A percentile compares a stretch with the other conserved stretches of the same genome.
Evolutionary conservation across 1,284 basidiomycete genomes (phyloP).

Genomic region (Cutaneotrichosporon mucoides): DNA sequence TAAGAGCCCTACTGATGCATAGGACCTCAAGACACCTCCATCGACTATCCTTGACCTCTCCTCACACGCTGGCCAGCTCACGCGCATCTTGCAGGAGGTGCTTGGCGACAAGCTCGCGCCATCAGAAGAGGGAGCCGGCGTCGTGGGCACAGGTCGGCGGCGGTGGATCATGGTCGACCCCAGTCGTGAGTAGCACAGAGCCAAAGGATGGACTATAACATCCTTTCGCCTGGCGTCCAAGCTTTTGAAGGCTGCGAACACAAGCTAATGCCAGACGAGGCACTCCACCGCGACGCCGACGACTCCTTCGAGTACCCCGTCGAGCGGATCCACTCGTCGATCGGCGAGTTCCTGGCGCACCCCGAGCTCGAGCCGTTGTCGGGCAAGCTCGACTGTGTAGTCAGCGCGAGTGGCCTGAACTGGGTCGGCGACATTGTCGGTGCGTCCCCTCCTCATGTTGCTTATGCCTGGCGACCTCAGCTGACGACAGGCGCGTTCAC

Average conservation of each 20-base stretch:
- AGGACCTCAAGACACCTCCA: constrained; percentile 91
- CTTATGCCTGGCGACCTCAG: neutral
- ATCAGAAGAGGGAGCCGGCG: constrained; percentile 9
- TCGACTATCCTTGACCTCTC: constrained; percentile 79
- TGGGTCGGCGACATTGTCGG: constrained; percentile 99
- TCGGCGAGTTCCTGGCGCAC: constrained; percentile 32
- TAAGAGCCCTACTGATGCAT: constrained; percentile 6
- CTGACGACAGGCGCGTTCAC: constrained; percentile 67
- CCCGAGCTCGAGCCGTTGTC: constrained; percentile 50
- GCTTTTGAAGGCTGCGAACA: no score
- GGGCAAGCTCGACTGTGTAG: constrained; percentile 83
- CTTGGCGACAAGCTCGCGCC: constrained; percentile 66
- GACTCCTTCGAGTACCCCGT: constrained; percentile 24
- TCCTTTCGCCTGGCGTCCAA: no score
- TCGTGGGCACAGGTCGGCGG: constrained; percentile 17
- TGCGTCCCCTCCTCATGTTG: no score
- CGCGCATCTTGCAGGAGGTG: constrained; percentile 71
- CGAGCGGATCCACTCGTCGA: constrained; percentile 30
- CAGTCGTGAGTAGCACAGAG: constrained; percentile 56
- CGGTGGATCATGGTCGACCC: constrained; percentile 70
- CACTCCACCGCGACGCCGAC: constrained; percentile 59
- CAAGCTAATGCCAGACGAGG: constrained; percentile 32
- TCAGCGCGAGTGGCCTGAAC: constrained; percentile 86
- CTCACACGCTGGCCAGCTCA: constrained; percentile 85
- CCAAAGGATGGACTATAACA: neutral